Conservation (phyloP, 805 yeast genomes). For the Komagataella pseudopastoris region DNA sequence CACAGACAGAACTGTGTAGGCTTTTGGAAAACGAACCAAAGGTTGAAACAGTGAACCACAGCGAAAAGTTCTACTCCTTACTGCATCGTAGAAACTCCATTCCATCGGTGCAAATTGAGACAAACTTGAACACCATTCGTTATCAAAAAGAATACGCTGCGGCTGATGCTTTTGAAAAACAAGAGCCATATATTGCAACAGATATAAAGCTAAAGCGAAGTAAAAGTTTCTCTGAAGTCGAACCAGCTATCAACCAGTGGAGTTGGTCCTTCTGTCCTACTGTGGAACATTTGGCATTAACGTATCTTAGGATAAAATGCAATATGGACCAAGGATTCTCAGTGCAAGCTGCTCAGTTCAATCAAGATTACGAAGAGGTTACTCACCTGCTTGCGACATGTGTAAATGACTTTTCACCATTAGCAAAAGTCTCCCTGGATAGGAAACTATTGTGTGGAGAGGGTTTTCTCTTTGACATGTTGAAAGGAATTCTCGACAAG, state of each 20-base stretch:
- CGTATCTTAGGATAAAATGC: conserved; percentile 10
- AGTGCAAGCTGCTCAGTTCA: conserved; percentile 10
- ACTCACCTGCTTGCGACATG: background rate
- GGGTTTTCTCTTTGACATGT: background rate
- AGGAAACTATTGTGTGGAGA: background rate
- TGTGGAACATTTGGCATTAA: conserved; percentile 13
- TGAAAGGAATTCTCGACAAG: background rate
- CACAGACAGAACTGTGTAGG: background rate
- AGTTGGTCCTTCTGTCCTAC: conserved; percentile 7
- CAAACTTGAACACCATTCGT: conserved; percentile 14
- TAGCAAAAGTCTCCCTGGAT: conserved; percentile 7
- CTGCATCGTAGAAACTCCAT: conserved; percentile 24
- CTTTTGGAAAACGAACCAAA: background rate
- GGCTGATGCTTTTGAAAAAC: background rate
- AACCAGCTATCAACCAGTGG: conserved; percentile 9
- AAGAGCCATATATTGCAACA: background rate
- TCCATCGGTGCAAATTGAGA: conserved; percentile 20
- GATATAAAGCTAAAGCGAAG: conserved; percentile 12
- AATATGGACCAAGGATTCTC: conserved; percentile 8
- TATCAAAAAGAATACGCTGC: background rate
- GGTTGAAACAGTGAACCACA: conserved; percentile 1
- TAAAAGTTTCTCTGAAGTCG: conserved; percentile 23
- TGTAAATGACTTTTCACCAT: conserved; percentile 3
- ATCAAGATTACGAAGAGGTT: conserved; percentile 10
- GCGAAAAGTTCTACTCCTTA: conserved; percentile 7